A percentile compares a stretch with the other conserved stretches of the same genome.
Evolutionary conservation across 345 rosid species (phyloP).

Genomic region (Eucalyptus fibrosa): DNA sequence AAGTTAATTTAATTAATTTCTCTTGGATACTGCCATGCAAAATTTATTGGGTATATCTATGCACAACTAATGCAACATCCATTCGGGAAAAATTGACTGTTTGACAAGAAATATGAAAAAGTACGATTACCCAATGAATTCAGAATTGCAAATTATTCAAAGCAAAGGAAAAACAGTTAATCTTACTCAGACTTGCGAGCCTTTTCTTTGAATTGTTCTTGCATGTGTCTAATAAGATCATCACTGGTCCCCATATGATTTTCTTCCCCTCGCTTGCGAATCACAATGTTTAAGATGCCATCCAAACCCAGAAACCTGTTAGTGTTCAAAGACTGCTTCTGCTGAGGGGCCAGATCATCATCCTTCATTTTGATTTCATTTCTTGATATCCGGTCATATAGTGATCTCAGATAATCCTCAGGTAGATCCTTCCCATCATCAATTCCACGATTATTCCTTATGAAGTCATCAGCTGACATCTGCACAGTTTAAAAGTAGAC

Average conservation of each 20-base stretch:
- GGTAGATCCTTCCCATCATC: constrained; percentile 97
- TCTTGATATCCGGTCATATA: constrained; percentile 86
- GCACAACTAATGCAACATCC: neutral
- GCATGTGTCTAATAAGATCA: constrained; percentile 96
- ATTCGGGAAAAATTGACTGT: neutral
- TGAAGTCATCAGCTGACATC: constrained; percentile 99
- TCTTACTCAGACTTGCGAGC: constrained; percentile 99
- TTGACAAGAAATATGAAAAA: neutral
- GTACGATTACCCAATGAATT: neutral
- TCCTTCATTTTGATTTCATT: constrained; percentile 99
- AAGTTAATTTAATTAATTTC: neutral
- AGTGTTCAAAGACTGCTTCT: constrained; percentile 65
- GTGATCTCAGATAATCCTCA: constrained; percentile 83
- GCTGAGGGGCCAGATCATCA: constrained; percentile 70
- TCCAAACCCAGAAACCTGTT: constrained; percentile 86
- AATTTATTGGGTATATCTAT: neutral
- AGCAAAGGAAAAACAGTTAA: neutral
- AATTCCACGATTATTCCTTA: constrained; percentile 95
- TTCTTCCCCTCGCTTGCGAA: constrained; percentile 88
- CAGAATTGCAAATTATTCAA: neutral
- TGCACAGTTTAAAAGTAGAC: constrained; percentile 20
- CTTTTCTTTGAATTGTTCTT: constrained; percentile 95
- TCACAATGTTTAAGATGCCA: constrained; percentile 87
- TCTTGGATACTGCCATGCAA: neutral
- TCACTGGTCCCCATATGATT: constrained; percentile 81